Evolutionary conservation across 2,329 filamentous ascomycete genomes (phyloP).

Genomic region (Colletotrichum nymphaeae): DNA sequence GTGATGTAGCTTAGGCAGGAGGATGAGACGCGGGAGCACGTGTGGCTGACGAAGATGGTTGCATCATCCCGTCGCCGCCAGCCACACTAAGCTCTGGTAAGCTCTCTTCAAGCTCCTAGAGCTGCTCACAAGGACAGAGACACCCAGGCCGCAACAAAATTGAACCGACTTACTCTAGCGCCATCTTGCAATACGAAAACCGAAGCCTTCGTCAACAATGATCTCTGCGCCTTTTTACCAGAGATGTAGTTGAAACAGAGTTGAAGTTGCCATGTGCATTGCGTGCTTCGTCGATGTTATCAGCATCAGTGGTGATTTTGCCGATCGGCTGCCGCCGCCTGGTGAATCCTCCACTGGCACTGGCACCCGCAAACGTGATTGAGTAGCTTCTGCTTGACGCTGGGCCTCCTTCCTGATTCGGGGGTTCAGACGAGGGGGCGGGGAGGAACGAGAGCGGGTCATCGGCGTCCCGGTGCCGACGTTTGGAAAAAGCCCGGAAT

Average conservation of each 20-base stretch:
- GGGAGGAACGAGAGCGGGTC: constrained; percentile 12
- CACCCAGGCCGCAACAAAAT: background rate
- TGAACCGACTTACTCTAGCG: constrained; percentile 25
- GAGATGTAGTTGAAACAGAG: constrained; percentile 33
- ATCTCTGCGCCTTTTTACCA: constrained; percentile 16
- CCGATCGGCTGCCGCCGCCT: constrained; percentile 31
- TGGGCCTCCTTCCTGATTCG: constrained; percentile 30
- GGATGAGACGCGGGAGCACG: constrained; percentile 23
- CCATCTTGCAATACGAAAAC: constrained; percentile 17
- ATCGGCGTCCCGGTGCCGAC: constrained; percentile 33
- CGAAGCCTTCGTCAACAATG: background rate
- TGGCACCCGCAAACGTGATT: constrained; percentile 6
- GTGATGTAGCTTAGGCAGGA: background rate
- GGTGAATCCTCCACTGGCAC: constrained; percentile 14
- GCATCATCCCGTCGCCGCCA: constrained; percentile 32
- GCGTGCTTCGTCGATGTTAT: constrained; percentile 35
- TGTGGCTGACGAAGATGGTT: constrained; percentile 30
- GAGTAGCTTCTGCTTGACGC: background rate
- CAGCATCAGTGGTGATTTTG: constrained; percentile 28
- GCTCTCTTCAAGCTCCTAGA: background rate
- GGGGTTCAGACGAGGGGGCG: constrained; percentile 12
- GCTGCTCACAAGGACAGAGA: background rate
- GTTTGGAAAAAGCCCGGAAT: background rate
- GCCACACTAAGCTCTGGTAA: constrained; percentile 26
- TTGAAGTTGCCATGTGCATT: constrained; percentile 21